Conservation (phyloP, 2,329 filamentous ascomycete genomes). For the Iodosphaeria phyllophila region DNA sequence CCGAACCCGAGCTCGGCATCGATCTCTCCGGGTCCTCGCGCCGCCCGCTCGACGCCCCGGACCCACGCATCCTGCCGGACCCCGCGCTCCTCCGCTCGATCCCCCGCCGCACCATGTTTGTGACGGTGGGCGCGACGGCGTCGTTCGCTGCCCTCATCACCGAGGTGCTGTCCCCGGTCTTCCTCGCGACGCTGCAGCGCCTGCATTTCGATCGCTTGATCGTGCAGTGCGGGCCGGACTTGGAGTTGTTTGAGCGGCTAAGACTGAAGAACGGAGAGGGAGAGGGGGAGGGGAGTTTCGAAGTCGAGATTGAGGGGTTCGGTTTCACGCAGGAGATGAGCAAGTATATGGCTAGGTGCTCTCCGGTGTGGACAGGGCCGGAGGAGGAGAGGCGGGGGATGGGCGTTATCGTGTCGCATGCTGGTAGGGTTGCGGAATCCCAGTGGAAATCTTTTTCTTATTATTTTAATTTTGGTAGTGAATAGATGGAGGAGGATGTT, state of each 20-base stretch:
- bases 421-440: conserved; percentile 35
- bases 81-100: conserved; percentile 2
- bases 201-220: conserved; percentile 51
- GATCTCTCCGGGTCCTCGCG: not conserved
- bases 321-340: conserved; percentile 46
- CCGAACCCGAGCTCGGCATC: conserved; percentile 1
- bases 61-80: conserved; percentile 3
- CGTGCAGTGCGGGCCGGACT: conserved; percentile 64
- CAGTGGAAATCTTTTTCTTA: not conserved
- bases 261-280: conserved; percentile 3
- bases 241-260: conserved; percentile 37
- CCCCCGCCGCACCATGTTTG: conserved; percentile 40
- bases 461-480: conserved; percentile 2
- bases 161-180: conserved; percentile 40
- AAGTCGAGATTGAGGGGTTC: conserved; percentile 40
- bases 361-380: conserved; percentile 20
- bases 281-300: conserved; percentile 8
- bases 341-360: conserved; percentile 37
- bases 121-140: conserved; percentile 85
- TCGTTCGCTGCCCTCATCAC: conserved; percentile 56
- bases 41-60: not conserved
- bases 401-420: conserved; percentile 75
- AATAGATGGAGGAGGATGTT: too few species aligned
- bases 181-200: conserved; percentile 39
- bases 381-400: conserved; percentile 19